A percentile compares a stretch with the other conserved stretches of the same genome.
Conservation (phyloP, 2,329 filamentous ascomycete genomes). For the Pseudofabraea citricarpa region DNA sequence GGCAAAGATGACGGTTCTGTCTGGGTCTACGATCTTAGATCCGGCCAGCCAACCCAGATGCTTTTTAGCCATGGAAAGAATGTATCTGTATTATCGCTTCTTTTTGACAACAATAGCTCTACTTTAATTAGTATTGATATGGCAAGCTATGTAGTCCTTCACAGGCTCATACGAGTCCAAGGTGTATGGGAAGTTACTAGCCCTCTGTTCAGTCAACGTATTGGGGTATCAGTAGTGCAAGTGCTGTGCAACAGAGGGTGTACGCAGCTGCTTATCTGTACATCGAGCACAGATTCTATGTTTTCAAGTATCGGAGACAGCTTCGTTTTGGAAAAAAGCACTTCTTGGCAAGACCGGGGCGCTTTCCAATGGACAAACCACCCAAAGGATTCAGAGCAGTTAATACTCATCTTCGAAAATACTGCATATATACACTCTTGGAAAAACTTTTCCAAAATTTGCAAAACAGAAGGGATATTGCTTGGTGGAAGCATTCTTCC, state of each 20-base stretch:
- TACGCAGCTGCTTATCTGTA: background rate
- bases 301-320: background rate
- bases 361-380: constrained; percentile 1
- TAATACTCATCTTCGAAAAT: constrained; percentile 1
- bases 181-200: background rate
- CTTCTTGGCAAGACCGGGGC: background rate
- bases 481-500: background rate
- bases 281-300: background rate
- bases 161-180: background rate
- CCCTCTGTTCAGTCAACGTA: background rate
- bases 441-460: background rate
- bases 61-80: constrained; percentile 16
- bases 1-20: constrained; percentile 25
- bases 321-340: background rate
- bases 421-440: background rate
- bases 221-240: background rate
- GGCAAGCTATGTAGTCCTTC: background rate
- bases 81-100: constrained; percentile 16
- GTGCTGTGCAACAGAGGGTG: background rate
- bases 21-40: constrained; percentile 15
- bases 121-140: constrained; percentile 23
- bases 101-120: constrained; percentile 12
- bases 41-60: constrained; percentile 9
- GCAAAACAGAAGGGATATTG: constrained; percentile 1
- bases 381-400: background rate